A percentile compares a stretch with the other conserved stretches of the same genome.
phyloP scores from a whole-genome alignment of 768 basidiomycete genomes.

The Xanthoconium purpureum region DNA sequence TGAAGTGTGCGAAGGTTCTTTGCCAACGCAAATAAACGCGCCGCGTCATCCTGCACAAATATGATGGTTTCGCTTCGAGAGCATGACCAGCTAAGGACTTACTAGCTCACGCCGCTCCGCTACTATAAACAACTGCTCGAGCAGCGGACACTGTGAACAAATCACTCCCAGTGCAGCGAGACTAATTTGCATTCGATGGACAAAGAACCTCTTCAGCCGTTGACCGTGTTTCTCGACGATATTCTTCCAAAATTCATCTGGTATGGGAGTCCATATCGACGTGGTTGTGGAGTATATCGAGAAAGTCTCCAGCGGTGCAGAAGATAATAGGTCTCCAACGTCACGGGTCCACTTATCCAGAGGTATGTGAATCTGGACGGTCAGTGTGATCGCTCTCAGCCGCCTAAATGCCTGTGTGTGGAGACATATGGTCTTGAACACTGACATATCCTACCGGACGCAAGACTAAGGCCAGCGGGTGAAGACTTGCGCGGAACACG shows the following conservation, averaged over 20 bases:
- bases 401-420: slow-evolving; percentile 36
- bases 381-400: slow-evolving; percentile 58
- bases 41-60: slow-evolving; percentile 17
- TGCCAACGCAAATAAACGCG: slow-evolving; percentile 41
- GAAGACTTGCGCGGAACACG: slow-evolving; percentile 15
- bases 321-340: slow-evolving; percentile 41
- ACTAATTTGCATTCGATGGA: slow-evolving; percentile 61
- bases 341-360: slow-evolving; percentile 44
- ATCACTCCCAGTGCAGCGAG: slow-evolving; percentile 49
- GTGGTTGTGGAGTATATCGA: slow-evolving; percentile 57
- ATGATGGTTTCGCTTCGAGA: not conserved
- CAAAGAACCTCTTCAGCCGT: slow-evolving; percentile 54
- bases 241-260: slow-evolving; percentile 48
- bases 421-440: slow-evolving; percentile 41
- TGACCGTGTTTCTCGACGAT: slow-evolving; percentile 50
- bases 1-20: slow-evolving; percentile 54
- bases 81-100: not conserved
- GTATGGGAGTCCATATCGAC: slow-evolving; percentile 38
- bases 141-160: slow-evolving; percentile 48
- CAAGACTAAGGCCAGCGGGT: not conserved
- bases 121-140: slow-evolving; percentile 66
- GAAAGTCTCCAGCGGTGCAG: slow-evolving; percentile 53
- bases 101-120: slow-evolving; percentile 49
- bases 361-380: slow-evolving; percentile 38
- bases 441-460: slow-evolving; percentile 47